phyloP scores from a whole-genome alignment of 2,329 filamentous ascomycete genomes.

The Amesomyces nigricolor region DNA sequence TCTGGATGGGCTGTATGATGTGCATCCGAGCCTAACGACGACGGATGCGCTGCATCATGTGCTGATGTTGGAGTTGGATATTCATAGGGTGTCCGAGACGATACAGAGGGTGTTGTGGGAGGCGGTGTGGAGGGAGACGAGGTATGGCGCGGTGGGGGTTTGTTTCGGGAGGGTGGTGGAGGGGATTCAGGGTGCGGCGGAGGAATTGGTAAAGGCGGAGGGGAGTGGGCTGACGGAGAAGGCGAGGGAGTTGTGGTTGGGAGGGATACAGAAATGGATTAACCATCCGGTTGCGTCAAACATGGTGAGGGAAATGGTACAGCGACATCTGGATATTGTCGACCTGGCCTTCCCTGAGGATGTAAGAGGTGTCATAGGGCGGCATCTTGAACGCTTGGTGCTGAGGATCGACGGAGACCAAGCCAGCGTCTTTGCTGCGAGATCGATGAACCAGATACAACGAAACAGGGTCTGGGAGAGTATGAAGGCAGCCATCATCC shows the following conservation, averaged over 20 bases:
- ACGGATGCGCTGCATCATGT: conserved; percentile 29
- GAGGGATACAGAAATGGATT: conserved; percentile 20
- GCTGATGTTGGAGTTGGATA: conserved; percentile 24
- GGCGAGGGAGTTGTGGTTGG: conserved; percentile 15
- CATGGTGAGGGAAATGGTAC: conserved; percentile 25
- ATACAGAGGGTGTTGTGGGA: conserved; percentile 28
- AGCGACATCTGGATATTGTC: conserved; percentile 26
- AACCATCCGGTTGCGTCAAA: conserved; percentile 22
- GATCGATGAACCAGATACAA: conserved; percentile 19
- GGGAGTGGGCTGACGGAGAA: not conserved
- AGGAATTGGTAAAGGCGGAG: not conserved
- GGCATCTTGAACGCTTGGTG: conserved; percentile 19
- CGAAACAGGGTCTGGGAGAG: conserved; percentile 22
- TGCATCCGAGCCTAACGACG: conserved; percentile 28
- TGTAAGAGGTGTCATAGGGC: conserved; percentile 11
- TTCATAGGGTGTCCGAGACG: conserved; percentile 23
- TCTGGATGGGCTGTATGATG: conserved; percentile 29
- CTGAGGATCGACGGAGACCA: conserved; percentile 16
- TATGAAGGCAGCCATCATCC: conserved; percentile 23
- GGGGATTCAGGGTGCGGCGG: conserved; percentile 15
- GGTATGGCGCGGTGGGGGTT: conserved; percentile 28
- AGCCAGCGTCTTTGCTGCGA: conserved; percentile 8
- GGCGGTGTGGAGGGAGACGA: conserved; percentile 27
- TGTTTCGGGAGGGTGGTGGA: conserved; percentile 19
- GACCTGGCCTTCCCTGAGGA: conserved; percentile 22